Evolutionary conservation across 2,329 filamentous ascomycete species (phyloP), one percentile per base, ranked within the genome.

Genomic region (Lasiodiplodia hormozganensis): DNA sequence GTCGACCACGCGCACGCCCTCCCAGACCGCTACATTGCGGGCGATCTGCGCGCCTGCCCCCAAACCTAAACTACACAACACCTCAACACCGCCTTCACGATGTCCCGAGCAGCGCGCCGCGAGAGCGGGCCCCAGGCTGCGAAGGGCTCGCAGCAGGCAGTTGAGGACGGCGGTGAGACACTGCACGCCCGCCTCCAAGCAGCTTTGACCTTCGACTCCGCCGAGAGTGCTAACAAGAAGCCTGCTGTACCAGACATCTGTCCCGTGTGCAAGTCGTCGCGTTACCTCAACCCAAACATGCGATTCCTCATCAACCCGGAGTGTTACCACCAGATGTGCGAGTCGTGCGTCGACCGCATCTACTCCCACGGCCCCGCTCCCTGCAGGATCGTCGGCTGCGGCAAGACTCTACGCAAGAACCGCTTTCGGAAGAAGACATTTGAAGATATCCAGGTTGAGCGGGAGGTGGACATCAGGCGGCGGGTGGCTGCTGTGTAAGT

Each of bases 281-380:
- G 94, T 72, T 98, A 98, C 84, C 91, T 98, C 76, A 97, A 97
- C 84, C 90, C 90, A 70, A 91, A 94, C 82, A 94, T 99, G 88
- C 88, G 91, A 72, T 98, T 99, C 82, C 91, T 96, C 74, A 94
- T 99, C 83, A 97, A 98, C 80, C 93, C 95, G 10, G 94, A 97
- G 85, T 99, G 96, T 87, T 99, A 99, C 85, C 96, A 99, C 85
- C 93, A 93, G 73, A 98, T 99, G 93, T 99, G 96, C 85, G 91
- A 93, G 79, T 94, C 92, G 68, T 99, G 96, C 83, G 94, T 98
- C 52, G 92, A 95, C 80, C 92, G 95, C 68, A 92, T 98, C 74
- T 99, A 98, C 86, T 92, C 91, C 43, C 90, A 93, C 67, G 96
- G 96, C 0, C 96, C 96, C 0, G 93, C 94, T 68, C 92, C 94